Evolutionary conservation across 805 yeast genomes (phyloP), one percentile per base, ranked within the genome.

Genomic region (Candida dajiaensis): DNA sequence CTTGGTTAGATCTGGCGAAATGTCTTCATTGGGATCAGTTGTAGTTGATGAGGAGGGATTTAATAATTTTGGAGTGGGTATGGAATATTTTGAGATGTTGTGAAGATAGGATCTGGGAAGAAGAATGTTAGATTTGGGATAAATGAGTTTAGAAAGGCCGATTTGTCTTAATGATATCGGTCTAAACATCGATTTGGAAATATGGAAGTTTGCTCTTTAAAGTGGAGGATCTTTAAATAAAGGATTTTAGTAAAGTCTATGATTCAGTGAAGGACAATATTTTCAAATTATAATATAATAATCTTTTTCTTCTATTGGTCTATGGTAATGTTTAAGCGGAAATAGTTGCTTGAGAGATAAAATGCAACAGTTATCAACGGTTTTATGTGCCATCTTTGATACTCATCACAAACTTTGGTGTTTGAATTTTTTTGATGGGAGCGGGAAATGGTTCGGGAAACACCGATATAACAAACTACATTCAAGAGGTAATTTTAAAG

Each of bases 1-100:
- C 49, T 48, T 52, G n/a, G 55, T 43, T 13, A 54, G 36, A 25
- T 52, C 51, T 4, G 56, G 52, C 11, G 20, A 16, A 8, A 33
- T n/a, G 9, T 33, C 20, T 33, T 36, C 21, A 19, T 16, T 33
- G 7, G 21, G 21, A 33, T 33, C 37, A 10, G 7, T 18, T 33
- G 37, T 28, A 7, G 31, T 28, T 8, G 44, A 5, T 36, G 39
- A 19, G 9, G 39, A 20, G 3, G 39, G n/a, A 13, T 9, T 13
- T 20, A 36, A 8, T 20, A 36, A 25, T 13, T 20, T 36, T 11
- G 39, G 39, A 13, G 39, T 20, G 23, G 39, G 39, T 36, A 36
- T 36, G 5, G 39, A 2, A 11, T 36, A 11, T 11, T 36, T 36
- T 20, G 36, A 16, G 20, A 20, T 16, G 36, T 33, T 33, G 36